phyloP scores from a whole-genome alignment of 495 filamentous ascomycete genomes.

The Lineolata rhizophorae region DNA sequence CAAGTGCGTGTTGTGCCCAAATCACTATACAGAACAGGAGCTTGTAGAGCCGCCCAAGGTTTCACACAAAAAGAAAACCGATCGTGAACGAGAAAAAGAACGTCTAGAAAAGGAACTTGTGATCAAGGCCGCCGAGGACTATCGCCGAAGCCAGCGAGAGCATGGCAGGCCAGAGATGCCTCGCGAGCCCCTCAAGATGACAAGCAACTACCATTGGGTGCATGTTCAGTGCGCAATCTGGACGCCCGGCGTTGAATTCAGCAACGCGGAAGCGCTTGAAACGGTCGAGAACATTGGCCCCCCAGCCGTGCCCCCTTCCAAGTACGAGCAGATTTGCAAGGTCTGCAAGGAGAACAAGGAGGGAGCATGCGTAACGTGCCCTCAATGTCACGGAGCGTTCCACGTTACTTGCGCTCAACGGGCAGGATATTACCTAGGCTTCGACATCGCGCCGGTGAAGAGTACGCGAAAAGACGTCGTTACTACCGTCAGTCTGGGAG shows the following conservation, averaged over 20 bases:
- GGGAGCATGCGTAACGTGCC: conserved; percentile 67
- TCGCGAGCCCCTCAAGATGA: conserved; percentile 81
- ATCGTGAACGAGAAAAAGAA: conserved; percentile 79
- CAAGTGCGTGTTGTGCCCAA: conserved; percentile 77
- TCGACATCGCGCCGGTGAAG: conserved; percentile 81
- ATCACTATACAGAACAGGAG: conserved; percentile 52
- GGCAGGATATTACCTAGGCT: conserved; percentile 60
- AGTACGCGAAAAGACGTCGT: conserved; percentile 57
- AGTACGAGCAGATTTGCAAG: conserved; percentile 59
- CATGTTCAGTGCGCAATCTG: conserved; percentile 84
- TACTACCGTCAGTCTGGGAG: conserved; percentile 47
- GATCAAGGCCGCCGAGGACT: conserved; percentile 47
- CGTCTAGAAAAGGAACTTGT: conserved; percentile 62
- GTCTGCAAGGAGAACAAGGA: conserved; percentile 43
- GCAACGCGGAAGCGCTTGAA: conserved; percentile 54
- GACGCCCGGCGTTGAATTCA: conserved; percentile 81
- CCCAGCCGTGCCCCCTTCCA: conserved; percentile 44
- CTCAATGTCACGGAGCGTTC: conserved; percentile 58
- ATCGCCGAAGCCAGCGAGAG: conserved; percentile 62
- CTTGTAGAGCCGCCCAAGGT: conserved; percentile 68
- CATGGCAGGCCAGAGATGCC: conserved; percentile 61
- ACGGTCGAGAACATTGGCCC: conserved; percentile 73
- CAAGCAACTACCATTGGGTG: conserved; percentile 92
- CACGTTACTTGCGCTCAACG: conserved; percentile 82
- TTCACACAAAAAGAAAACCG: conserved; percentile 79